Evolutionary conservation across 2,329 filamentous ascomycete species (phyloP).

Genomic region (Scorias spongiosa): DNA sequence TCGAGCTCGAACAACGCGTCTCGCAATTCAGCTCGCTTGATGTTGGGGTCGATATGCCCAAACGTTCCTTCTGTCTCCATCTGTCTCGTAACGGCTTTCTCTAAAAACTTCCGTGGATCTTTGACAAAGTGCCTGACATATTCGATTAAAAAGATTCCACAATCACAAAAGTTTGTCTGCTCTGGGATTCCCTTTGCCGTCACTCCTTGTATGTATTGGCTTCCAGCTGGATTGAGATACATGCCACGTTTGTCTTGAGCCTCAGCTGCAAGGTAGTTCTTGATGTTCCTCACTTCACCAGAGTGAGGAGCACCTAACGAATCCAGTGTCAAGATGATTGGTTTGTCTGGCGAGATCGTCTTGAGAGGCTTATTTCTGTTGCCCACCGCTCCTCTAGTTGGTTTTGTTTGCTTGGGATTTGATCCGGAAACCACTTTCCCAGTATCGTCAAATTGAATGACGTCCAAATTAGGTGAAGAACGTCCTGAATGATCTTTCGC

Average conservation of each 20-base stretch:
- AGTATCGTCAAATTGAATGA: constrained; percentile 5
- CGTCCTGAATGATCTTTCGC: neutral
- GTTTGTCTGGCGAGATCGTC: constrained; percentile 18
- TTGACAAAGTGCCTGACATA: constrained; percentile 73
- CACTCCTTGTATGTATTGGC: constrained; percentile 36
- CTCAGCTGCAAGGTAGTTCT: constrained; percentile 63
- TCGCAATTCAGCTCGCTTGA: constrained; percentile 52
- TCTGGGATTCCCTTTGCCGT: constrained; percentile 61
- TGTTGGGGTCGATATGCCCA: constrained; percentile 37
- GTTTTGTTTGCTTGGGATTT: neutral
- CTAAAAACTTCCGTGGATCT: constrained; percentile 55
- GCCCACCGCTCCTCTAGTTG: constrained; percentile 7
- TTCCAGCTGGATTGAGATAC: constrained; percentile 27
- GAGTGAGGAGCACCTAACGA: constrained; percentile 57
- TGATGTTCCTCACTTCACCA: constrained; percentile 51
- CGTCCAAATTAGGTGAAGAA: neutral
- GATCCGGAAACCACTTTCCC: constrained; percentile 1
- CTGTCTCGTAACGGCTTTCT: constrained; percentile 49
- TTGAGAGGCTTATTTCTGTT: constrained; percentile 4
- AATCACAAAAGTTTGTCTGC: constrained; percentile 78
- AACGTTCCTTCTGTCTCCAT: constrained; percentile 42
- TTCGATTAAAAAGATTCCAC: constrained; percentile 70
- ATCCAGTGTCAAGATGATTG: constrained; percentile 74
- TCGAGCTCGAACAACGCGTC: constrained; percentile 50
- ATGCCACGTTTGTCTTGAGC: constrained; percentile 46